Base-by-base conservation (phyloP, 2,329 filamentous ascomycete genomes). In the Neofusicoccum kwambonambiense region DNA sequence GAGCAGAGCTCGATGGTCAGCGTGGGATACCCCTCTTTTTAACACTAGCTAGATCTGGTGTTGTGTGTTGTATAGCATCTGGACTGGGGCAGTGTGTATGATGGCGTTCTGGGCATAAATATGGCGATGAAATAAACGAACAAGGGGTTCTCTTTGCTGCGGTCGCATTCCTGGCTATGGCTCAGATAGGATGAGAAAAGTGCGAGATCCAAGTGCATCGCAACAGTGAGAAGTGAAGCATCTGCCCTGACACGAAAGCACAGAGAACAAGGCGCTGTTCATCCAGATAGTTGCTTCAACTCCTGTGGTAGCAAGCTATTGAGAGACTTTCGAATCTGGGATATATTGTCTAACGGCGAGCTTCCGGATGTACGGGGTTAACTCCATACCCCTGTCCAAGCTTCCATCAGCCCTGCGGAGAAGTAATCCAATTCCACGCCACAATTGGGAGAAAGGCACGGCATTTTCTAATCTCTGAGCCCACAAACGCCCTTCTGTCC, bases 1-100 rank as follows among this genome's bases (percentile, higher is more conserved):
- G 19, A 57, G 58, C 45, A 39, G 37, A 41, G 58, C 45, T 17
- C 22, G 4, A 35, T 19, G 27, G 41, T 47, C 42, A 31, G 56
- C 56, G 27, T 37, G 41, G 56, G 27, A 60, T 60, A 60, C 56
- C 56, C 56, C 56, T 22, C 47, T 58, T 44, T n/a, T 58, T 44
- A 27, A n/a, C 56, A 45, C 56, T 34, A 27, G 56, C 42, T 60
- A 60, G 42, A 34, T 37, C 22, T 42, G 42, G 56, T 60, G 41
- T 34, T 45, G 15, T 9, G 37, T 34, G 39, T 58, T 60, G 56
- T 60, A 60, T 37, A 60, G 56, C 56, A 60, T 60, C 42, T 15
- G 56, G 41, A 47, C 17, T 34, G 42, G 27, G 56, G 42, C 41
- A 47, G 6, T 37, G 37, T 47, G 56, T 60, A 60, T 60, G 27